Base-by-base conservation (phyloP, 1,139 yeast species). In the Meyerozyma smithsonii region DNA sequence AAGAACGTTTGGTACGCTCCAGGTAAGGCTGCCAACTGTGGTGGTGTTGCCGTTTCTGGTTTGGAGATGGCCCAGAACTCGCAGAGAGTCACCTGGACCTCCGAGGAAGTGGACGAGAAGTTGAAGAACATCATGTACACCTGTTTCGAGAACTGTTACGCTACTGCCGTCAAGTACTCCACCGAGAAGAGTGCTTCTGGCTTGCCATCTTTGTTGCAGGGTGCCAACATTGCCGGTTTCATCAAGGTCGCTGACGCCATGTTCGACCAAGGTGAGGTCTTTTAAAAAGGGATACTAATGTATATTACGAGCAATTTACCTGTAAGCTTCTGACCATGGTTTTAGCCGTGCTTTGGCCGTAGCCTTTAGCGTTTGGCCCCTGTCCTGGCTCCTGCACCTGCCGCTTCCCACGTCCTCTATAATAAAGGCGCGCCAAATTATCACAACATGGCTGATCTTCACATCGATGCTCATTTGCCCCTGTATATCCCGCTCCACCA, bases 11-110 rank as follows among this genome's bases (percentile, higher is more conserved):
- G 97, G 97, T 90, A 90, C 72, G 97, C 96, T 58, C 97, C 97
- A 64, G 97, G 97, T 71, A 92, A 92, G 80, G 97, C 97, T 57
- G 94, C 97, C 61, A 92, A 92, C 81, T 85, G 95, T 74, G 97
- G 97, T 74, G 98, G 97, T 81, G 98, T 92, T 58, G 96, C 96
- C 45, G 97, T 90, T 45, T 88, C 96, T 47, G 97, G 97, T 64
- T 80, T 92, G 55, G 98, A 92, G 77, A 92, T 92, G 97, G 97
- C 97, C 48, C 98, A 92, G 77, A 92, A 92, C 86, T 88, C 97
- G 45, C 94, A 84, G 66, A 86, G 97, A 76, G 80, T 83, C 51
- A 69, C 72, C 52, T 89, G 96, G 96, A 77, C 95, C 47, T 56
- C 79, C 46, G 95, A 87, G 73, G 88, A 85, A 72, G 97, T 89